Evolutionary conservation across 805 yeast species (phyloP).

Genomic region (Kodamaea fukazawae): DNA sequence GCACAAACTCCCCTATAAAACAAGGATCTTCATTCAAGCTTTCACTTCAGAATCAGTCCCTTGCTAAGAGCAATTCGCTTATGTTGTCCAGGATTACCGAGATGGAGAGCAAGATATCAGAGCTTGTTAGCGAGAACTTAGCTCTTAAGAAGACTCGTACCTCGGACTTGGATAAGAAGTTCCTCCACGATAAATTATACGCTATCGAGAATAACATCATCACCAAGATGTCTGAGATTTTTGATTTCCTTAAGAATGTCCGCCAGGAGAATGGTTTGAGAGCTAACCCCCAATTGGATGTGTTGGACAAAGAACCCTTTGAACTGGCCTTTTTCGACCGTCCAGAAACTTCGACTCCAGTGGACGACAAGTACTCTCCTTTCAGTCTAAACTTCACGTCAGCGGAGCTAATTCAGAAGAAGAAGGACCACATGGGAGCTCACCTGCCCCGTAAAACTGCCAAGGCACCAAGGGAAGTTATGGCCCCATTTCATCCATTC

Average conservation of each 20-base stretch:
- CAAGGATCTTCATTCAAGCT: no score
- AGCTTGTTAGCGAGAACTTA: conserved; percentile 50
- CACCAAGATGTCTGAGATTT: conserved; percentile 44
- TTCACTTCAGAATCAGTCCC: conserved; percentile 49
- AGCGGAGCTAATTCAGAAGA: no score
- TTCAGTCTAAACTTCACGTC: no score
- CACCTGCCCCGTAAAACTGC: no score
- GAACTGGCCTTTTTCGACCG: conserved; percentile 1
- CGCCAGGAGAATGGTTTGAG: conserved; percentile 41
- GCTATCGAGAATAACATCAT: conserved; percentile 41
- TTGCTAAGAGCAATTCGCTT: conserved; percentile 58
- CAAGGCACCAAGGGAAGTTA: no score
- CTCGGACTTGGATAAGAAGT: conserved; percentile 19
- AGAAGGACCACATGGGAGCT: no score
- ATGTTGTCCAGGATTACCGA: conserved; percentile 50
- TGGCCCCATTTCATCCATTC: no score
- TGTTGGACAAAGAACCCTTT: conserved; percentile 2
- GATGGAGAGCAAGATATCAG: conserved; percentile 50
- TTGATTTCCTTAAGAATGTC: conserved; percentile 39
- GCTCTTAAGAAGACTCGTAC: conserved; percentile 33
- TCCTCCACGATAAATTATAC: conserved; percentile 36
- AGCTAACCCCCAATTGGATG: conserved; percentile 17
- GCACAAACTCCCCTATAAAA: no score
- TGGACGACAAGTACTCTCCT: neutral
- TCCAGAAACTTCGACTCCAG: conserved; percentile 22